A percentile compares a stretch with the other conserved stretches of the same genome.
Evolutionary conservation across 352 stramenopile genomes (phyloP).

Genomic region (Globisporangium splendens): DNA sequence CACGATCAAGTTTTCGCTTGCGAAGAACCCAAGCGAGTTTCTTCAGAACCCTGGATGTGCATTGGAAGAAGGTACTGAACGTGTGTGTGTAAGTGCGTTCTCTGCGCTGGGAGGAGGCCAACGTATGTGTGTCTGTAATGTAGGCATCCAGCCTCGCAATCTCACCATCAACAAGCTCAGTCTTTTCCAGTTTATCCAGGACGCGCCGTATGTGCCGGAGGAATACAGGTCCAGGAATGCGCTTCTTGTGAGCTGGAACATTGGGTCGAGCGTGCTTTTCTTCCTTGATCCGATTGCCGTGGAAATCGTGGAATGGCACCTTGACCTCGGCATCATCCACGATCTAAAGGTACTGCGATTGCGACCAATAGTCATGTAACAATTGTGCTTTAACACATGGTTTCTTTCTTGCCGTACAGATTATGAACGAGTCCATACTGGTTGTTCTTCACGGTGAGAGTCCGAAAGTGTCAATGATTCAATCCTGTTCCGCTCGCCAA

Average conservation of each 20-base stretch:
- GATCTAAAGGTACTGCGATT: constrained; percentile 63
- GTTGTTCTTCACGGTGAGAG: constrained; percentile 71
- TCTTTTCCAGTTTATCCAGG: constrained; percentile 68
- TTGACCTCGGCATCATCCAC: constrained; percentile 82
- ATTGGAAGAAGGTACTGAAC: constrained; percentile 44
- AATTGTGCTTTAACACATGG: not conserved
- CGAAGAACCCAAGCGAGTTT: constrained; percentile 60
- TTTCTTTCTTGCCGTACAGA: constrained; percentile 22
- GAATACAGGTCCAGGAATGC: constrained; percentile 41
- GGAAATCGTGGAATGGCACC: constrained; percentile 85
- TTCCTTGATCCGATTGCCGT: constrained; percentile 79
- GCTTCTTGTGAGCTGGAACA: constrained; percentile 79
- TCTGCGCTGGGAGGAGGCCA: too few species aligned
- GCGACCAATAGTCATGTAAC: not conserved
- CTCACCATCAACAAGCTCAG: constrained; percentile 80
- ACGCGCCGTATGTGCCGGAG: constrained; percentile 42
- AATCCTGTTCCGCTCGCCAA: constrained; percentile 65
- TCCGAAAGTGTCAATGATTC: constrained; percentile 68
- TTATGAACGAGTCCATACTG: constrained; percentile 64
- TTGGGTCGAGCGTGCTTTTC: constrained; percentile 77
- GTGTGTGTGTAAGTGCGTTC: too few species aligned
- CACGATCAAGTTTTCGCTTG: constrained; percentile 81
- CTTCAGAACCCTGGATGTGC: constrained; percentile 46
- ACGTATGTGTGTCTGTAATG: not conserved
- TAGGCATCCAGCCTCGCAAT: constrained; percentile 59